Conservation (phyloP, 768 basidiomycete species). For the Sarcodon aspratus region DNA sequence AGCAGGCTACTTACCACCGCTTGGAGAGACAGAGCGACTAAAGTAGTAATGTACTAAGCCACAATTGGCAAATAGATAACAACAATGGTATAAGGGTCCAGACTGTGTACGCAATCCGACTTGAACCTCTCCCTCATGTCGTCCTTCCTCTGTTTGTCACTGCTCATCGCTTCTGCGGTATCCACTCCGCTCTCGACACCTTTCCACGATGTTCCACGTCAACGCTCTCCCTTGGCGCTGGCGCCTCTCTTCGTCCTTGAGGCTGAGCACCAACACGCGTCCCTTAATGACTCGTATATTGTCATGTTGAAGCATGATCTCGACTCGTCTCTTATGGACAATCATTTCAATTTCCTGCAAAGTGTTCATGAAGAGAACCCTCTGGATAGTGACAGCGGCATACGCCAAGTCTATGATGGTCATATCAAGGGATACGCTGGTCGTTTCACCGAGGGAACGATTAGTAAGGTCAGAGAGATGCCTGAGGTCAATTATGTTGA, state of each 20-base stretch:
- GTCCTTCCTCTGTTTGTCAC: constrained; percentile 18
- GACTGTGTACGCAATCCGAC: too few relatives aligned
- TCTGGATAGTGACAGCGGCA: constrained; percentile 35
- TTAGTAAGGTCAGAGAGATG: constrained; percentile 68
- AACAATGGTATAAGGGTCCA: too few relatives aligned
- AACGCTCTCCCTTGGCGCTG: constrained; percentile 33
- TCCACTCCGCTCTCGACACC: constrained; percentile 36
- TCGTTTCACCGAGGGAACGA: constrained; percentile 52
- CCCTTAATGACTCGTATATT: constrained; percentile 89
- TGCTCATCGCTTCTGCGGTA: constrained; percentile 28
- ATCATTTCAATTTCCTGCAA: constrained; percentile 74
- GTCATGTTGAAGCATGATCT: constrained; percentile 75
- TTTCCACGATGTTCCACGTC: constrained; percentile 18
- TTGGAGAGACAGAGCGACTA: too few relatives aligned
- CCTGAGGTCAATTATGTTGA: constrained; percentile 93
- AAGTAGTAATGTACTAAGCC: too few relatives aligned
- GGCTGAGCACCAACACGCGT: constrained; percentile 52
- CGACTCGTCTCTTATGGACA: constrained; percentile 43
- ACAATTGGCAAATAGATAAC: too few relatives aligned
- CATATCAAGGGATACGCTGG: constrained; percentile 76
- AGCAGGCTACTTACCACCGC: too few relatives aligned
- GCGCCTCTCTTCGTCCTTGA: constrained; percentile 44
- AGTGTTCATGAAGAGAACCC: constrained; percentile 44
- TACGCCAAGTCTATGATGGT: constrained; percentile 69
- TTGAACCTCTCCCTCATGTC: constrained; percentile 9